Evolutionary conservation across 768 basidiomycete genomes (phyloP).

Genomic region (Rhizopogon vulgaris): DNA sequence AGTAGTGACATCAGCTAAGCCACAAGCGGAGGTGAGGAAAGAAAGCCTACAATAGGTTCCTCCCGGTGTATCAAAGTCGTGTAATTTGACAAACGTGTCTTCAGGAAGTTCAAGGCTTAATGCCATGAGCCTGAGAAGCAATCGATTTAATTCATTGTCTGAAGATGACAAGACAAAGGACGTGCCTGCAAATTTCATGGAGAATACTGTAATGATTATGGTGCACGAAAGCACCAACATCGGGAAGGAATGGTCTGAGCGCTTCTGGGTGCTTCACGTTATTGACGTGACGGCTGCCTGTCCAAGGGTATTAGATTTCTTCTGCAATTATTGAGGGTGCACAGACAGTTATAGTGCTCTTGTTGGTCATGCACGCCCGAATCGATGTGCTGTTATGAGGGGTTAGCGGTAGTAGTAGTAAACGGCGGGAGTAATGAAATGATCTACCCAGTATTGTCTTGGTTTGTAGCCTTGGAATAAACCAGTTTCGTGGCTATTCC

Average conservation of each 20-base stretch:
- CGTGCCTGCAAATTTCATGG: conserved; percentile 40
- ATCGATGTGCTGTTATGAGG: conserved; percentile 44
- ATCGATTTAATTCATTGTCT: not conserved
- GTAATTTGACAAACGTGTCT: conserved; percentile 42
- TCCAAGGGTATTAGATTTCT: not conserved
- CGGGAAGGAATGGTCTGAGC: conserved; percentile 45
- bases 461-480: conserved; percentile 51
- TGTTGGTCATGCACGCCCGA: conserved; percentile 58
- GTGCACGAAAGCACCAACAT: conserved; percentile 43
- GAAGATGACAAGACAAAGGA: not conserved
- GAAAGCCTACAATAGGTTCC: conserved; percentile 34
- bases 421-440: not conserved
- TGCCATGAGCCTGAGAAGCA: conserved; percentile 36
- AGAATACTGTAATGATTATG: conserved; percentile 49
- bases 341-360: conserved; percentile 55
- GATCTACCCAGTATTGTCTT: conserved; percentile 40
- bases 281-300: conserved; percentile 46
- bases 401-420: not conserved
- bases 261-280: conserved; percentile 44
- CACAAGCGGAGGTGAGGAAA: not conserved
- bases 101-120: conserved; percentile 50
- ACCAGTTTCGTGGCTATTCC: conserved; percentile 35
- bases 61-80: conserved; percentile 36
- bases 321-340: not conserved
- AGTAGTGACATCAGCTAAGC: not conserved